Base-by-base conservation (phyloP, 1,139 yeast genomes). In the Candida dubliniensis region DNA sequence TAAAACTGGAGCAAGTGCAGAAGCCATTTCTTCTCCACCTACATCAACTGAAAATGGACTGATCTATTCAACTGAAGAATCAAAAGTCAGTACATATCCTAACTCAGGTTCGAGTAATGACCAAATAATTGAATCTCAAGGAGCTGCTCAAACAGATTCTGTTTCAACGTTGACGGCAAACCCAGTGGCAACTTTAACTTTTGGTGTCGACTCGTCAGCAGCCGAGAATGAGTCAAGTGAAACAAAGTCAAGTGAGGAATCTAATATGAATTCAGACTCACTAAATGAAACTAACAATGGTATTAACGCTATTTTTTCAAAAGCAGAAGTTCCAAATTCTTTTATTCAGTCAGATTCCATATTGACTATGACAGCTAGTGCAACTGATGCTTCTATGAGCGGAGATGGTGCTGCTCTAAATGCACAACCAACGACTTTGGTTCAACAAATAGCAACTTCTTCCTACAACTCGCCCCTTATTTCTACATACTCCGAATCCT, bases 401-500 rank as follows among this genome's bases (percentile, higher is more conserved):
- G 14, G 13, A 13, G 13, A 30, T 11, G 4, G 14, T 30, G 12
- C 14, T 12, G 12, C 32, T 27, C 8, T 4, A 27, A 27, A 27
- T 8, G 3, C 30, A 27, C 32, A 30, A 11, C 29, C 34, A 29
- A 36, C 34, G 4, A 38, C 40, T 8, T 31, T 38, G 13, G 31
- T 30, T 31, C 40, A 38, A 31, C 40, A 38, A 25, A 11, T 29
- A 14, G 12, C 27, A 25, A 27, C 11, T 23, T 11, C 34, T 23
- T 7, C 34, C 18, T 13, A 14, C 15, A 15, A 32, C 4, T 26
- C 32, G 4, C 13, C 38, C 10, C 12, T 32, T 27, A 38, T 38
- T 13, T 13, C 34, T 10, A 34, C 42, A 4, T 40, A 40, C 30
- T 35, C 27, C 13, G 42, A 18, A 8, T 30, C 35, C 1, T 38